Base-by-base conservation (phyloP, 495 filamentous ascomycete genomes). In the Penicillium arizonense region DNA sequence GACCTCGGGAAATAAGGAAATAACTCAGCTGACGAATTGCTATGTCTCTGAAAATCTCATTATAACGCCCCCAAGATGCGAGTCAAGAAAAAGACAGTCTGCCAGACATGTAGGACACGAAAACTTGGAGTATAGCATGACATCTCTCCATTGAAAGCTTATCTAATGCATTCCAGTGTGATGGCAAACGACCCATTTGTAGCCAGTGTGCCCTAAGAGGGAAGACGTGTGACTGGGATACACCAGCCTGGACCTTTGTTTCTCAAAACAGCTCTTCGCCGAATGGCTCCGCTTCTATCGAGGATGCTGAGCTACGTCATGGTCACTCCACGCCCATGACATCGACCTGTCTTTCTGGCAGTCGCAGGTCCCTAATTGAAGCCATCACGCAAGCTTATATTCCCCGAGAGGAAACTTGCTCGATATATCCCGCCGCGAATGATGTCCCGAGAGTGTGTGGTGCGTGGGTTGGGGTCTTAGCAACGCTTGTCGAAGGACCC, bases 401-500 rank as follows among this genome's bases (percentile, higher is more conserved):
- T 2, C 61, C 61, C 1, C 44, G 38, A 24, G 36, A 6, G 24
- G 52, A 50, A 20, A 46, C 16, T 8, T 40, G 3, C 28, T 30
- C 13, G 5, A 28, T 14, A 13, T 16, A 14, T 26, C 21, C 32
- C 4, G 11, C 33, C 44, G 37, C 2, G 50, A 53, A 0, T 45
- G 28, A 50, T 34, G 50, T 24, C 21, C 58, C 69, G 32, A 65
- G 68, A 36, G 67, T 75, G 26, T 74, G 72, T 35, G 72, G 72
- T 4, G 53, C 62, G 3, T 76, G 71, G 71, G 65, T 73, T 0
- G 71, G 71, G 51, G 62, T 68, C 1, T 61, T 74, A 5, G 66
- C 69, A 0, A 55, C 47, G 1, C 58, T 76, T 71, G 11, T 47
- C 42, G 8, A 50, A 57, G 3, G 64, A 2, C 13, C 39, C 1